These are phyloP conservation scores for Aureobasidium sp. DNA, from an alignment of 2,329 filamentous ascomycete genomes.

Conservation along the genomic window DNA sequence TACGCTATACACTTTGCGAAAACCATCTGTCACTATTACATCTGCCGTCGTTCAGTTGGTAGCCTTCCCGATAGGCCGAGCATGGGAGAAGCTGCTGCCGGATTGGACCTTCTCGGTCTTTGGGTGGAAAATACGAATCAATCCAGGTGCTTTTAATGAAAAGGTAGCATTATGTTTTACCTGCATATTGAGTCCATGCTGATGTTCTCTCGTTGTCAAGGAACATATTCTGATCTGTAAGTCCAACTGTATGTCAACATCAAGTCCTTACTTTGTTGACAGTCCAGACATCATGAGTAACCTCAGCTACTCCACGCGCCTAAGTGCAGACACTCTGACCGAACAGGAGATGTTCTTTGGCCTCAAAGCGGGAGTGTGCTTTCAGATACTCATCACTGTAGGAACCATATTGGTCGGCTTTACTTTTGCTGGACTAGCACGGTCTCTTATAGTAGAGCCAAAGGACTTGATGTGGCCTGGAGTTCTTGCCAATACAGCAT, in stretches of 20 bases:
- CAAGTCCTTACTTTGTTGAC: neutral
- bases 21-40: constrained; percentile 17
- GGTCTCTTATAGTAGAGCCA: neutral
- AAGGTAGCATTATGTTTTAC: neutral
- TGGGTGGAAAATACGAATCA: neutral
- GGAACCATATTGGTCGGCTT: neutral
- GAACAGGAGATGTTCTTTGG: neutral
- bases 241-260: neutral
- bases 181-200: neutral
- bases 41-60: neutral
- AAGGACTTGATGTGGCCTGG: neutral
- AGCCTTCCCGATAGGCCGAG: neutral
- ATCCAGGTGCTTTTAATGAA: neutral
- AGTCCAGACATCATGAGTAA: neutral
- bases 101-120: neutral
- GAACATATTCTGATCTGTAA: neutral
- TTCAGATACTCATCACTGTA: neutral
- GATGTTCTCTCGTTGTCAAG: neutral
- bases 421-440: neutral
- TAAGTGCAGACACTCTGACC: neutral
- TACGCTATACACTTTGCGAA: neutral
- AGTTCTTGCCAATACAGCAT: neutral
- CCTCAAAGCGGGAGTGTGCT: neutral
- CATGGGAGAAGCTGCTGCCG: neutral
- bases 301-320: neutral